Evolutionary conservation across 2,329 filamentous ascomycete species (phyloP).

Genomic region (Cadophora malorum): DNA sequence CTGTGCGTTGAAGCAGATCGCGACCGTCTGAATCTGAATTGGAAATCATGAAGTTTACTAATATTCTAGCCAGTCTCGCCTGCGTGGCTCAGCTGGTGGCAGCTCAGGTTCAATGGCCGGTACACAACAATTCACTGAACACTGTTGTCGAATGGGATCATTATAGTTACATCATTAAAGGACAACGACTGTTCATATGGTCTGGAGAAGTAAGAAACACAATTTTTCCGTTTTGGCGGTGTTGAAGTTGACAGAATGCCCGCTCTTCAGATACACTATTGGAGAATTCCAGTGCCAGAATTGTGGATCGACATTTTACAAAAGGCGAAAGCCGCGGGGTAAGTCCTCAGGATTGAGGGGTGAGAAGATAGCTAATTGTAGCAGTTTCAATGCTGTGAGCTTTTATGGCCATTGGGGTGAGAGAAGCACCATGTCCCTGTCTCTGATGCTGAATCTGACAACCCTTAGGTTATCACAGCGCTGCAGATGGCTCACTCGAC

Average conservation of each 20-base stretch:
- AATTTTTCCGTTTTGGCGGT: too few relatives aligned
- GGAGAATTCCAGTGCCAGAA: constrained; percentile 62
- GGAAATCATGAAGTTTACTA: constrained; percentile 10
- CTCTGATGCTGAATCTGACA: constrained; percentile 4
- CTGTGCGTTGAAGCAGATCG: background rate
- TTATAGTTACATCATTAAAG: constrained; percentile 53
- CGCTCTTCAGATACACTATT: constrained; percentile 54
- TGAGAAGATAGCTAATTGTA: constrained; percentile 19
- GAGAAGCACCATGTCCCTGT: constrained; percentile 65
- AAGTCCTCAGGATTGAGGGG: background rate
- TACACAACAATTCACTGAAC: constrained; percentile 56
- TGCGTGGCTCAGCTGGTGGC: constrained; percentile 9
- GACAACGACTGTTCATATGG: constrained; percentile 58
- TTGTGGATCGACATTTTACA: constrained; percentile 77
- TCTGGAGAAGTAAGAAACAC: constrained; percentile 50
- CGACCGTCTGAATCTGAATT: background rate
- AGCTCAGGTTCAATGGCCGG: constrained; percentile 49
- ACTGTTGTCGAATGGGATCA: constrained; percentile 51
- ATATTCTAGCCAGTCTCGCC: background rate
- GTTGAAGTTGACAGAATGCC: background rate
- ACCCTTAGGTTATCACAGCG: constrained; percentile 51
- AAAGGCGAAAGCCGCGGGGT: constrained; percentile 79
- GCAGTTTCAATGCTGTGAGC: constrained; percentile 73
- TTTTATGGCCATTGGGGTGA: constrained; percentile 83
- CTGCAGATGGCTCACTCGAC: constrained; percentile 72